Conservation (phyloP, 306 rosid genomes). For the Luffa acutangula region DNA sequence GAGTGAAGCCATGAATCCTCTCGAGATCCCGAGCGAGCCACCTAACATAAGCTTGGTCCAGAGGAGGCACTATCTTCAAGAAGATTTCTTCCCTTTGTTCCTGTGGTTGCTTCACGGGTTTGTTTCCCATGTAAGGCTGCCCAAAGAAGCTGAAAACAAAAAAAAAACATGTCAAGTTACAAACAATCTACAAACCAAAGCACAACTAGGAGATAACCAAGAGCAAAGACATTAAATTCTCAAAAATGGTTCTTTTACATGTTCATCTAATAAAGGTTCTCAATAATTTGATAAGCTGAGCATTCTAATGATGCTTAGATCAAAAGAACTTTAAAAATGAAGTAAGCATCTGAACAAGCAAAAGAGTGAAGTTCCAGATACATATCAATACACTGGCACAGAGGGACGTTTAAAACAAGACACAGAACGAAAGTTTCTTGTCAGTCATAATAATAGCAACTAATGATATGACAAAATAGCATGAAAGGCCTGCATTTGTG, state of each 20-base stretch:
- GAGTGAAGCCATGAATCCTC: slow-evolving; percentile 50
- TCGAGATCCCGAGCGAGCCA: slow-evolving; percentile 53
- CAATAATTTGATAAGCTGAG: background rate
- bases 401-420: background rate
- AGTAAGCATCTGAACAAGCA: background rate
- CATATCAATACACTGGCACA: background rate
- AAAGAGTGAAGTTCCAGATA: background rate
- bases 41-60: slow-evolving; percentile 44
- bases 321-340: background rate
- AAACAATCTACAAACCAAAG: background rate
- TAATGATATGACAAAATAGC: background rate
- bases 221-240: background rate
- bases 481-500: background rate
- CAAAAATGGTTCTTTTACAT: background rate
- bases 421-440: background rate
- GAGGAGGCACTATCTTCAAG: slow-evolving; percentile 52
- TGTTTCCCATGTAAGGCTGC: slow-evolving; percentile 50
- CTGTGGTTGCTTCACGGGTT: slow-evolving; percentile 36
- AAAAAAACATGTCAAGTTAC: background rate
- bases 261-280: background rate
- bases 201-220: background rate
- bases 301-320: background rate
- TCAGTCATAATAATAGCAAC: background rate
- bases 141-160: background rate
- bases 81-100: slow-evolving; percentile 28